Base-by-base conservation (phyloP, 2,329 filamentous ascomycete genomes). In the Annulohypoxylon truncatum region DNA sequence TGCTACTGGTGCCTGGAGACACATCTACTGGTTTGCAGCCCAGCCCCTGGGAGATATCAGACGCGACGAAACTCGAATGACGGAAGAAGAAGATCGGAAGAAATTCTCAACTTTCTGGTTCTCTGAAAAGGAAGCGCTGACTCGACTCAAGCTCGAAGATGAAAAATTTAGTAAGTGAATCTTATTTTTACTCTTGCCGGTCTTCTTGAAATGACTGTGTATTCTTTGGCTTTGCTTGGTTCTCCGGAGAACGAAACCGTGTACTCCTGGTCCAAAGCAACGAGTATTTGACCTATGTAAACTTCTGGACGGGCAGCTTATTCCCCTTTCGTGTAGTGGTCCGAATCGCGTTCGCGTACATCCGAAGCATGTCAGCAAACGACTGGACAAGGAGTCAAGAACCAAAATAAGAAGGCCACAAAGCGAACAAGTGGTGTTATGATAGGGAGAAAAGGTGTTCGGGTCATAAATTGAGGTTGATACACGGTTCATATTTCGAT, bases 51-150 rank as follows among this genome's bases (percentile, higher is more conserved):
- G 61, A 33, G 60, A 61, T 26, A 64, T 62, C 44, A 58, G 63
- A 50, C 74, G 74, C 42, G 66, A 75, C 64, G 72, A 75, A 54
- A 61, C 35, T 51, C 63, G 42, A 60, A 76, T 75, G 74, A 69
- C 74, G 12, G 58, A 73, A 44, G 62, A 64, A 35, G 72, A 71
- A 13, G 74, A 76, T 54, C 71, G 72, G 28, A 64, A 68, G 20
- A 76, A 76, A 63, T 75, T 75, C 52, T 65, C 72, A 26, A 75
- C 74, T 3, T 71, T 71, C 59, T 76, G 74, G 74, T 70, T 74
- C 46, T 61, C 71, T 47, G 74, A 76, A 44, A 15, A 9, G 15
- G 73, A 75, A 22, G 74, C 74, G 12, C 55, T 74, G 7, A 38
- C 65, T 22, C 70, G 15, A 15, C 72, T 76, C 33, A 76, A 75